Evolutionary conservation across 768 basidiomycete species (phyloP).

Genomic region (Collybia sordida): DNA sequence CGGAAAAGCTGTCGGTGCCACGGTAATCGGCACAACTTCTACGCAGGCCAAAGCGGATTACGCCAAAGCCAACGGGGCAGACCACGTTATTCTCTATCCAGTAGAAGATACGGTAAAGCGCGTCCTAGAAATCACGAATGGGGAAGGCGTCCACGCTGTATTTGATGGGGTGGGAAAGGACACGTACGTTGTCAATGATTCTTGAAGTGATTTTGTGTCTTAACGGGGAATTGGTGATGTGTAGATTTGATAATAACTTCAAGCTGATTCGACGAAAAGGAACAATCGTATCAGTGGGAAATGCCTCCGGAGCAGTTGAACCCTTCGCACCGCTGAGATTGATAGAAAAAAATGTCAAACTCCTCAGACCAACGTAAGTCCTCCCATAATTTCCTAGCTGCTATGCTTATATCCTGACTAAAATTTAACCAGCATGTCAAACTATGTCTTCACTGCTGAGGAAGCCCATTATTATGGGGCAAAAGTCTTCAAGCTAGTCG

Average conservation of each 20-base stretch:
- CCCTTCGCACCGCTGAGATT: conserved; percentile 77
- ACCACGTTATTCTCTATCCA: conserved; percentile 84
- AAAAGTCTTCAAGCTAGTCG: conserved; percentile 63
- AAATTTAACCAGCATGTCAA: conserved; percentile 48
- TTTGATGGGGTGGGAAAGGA: conserved; percentile 98
- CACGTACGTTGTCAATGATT: conserved; percentile 54
- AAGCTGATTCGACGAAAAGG: conserved; percentile 82
- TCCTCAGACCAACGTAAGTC: conserved; percentile 75
- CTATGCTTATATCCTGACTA: background rate
- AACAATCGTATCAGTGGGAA: conserved; percentile 87
- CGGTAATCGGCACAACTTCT: conserved; percentile 92
- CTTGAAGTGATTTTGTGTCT: background rate
- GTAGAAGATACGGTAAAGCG: conserved; percentile 72
- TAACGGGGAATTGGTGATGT: background rate
- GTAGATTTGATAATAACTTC: conserved; percentile 78
- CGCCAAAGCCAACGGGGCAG: conserved; percentile 77
- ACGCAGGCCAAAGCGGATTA: conserved; percentile 79
- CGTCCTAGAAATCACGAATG: conserved; percentile 74
- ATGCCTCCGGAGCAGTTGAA: conserved; percentile 83
- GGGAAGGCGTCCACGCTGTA: conserved; percentile 80
- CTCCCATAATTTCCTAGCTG: background rate
- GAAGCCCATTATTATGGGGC: conserved; percentile 68
- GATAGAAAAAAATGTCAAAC: conserved; percentile 76
- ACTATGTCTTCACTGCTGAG: conserved; percentile 72
- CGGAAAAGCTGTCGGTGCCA: conserved; percentile 72